Evolutionary conservation across 1,284 basidiomycete genomes (phyloP).

Genomic region (Calocybe gambosa): DNA sequence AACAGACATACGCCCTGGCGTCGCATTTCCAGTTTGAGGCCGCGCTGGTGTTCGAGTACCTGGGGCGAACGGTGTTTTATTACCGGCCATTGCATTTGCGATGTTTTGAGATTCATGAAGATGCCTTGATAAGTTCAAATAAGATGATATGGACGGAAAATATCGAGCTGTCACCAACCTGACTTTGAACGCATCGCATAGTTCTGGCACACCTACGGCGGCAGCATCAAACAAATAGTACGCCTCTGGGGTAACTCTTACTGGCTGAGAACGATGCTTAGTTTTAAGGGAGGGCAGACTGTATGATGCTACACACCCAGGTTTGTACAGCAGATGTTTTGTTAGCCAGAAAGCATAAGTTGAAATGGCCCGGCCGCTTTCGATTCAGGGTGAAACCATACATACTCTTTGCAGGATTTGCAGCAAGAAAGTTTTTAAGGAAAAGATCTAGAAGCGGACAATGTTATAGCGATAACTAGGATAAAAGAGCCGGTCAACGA

Average conservation of each 20-base stretch:
- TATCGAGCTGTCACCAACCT: conserved; percentile 39
- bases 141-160: conserved; percentile 11
- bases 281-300: background rate
- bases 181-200: conserved; percentile 96
- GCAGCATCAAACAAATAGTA: conserved; percentile 87
- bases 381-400: conserved; percentile 95
- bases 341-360: conserved; percentile 89
- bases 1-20: conserved; percentile 70
- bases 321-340: conserved; percentile 87
- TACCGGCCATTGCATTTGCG: conserved; percentile 44
- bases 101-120: conserved; percentile 75
- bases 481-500: conserved; percentile 28
- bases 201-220: conserved; percentile 82
- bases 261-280: conserved; percentile 49
- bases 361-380: conserved; percentile 89
- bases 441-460: conserved; percentile 61
- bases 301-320: conserved; percentile 55
- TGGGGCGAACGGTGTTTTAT: conserved; percentile 76
- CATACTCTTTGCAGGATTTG: conserved; percentile 90
- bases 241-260: conserved; percentile 85
- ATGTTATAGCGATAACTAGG: background rate
- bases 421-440: conserved; percentile 85
- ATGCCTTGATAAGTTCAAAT: conserved; percentile 41
- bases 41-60: conserved; percentile 73
- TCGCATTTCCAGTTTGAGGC: conserved; percentile 53